Conservation (phyloP, 176 grass and related monocot genomes). For the Dactylis glomerata region DNA sequence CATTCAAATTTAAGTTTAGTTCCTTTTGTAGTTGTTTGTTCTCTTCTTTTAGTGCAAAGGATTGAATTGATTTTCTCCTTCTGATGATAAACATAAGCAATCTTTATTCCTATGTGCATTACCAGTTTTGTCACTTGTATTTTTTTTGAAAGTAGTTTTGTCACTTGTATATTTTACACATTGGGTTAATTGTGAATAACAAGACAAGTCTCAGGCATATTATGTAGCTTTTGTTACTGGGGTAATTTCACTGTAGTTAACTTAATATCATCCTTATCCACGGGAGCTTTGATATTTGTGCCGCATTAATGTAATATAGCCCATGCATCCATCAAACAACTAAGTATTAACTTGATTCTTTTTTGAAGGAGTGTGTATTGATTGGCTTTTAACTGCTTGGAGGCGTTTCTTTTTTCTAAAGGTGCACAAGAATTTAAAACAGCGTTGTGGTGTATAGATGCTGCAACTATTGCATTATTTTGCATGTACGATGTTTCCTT, state of each 20-base stretch:
- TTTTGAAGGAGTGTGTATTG: not conserved
- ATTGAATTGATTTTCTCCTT: not conserved
- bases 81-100: not conserved
- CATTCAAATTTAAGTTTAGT: constrained; percentile 28
- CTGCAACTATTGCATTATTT: not conserved
- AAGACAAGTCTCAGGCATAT: not conserved
- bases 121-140: too few species aligned
- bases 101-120: not conserved
- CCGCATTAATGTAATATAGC: not conserved
- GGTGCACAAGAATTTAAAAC: not conserved
- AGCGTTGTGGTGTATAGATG: not conserved
- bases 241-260: not conserved
- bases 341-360: not conserved
- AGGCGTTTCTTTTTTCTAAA: not conserved
- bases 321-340: not conserved
- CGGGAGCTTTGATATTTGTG: not conserved
- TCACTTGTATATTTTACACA: not conserved
- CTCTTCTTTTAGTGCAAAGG: not conserved
- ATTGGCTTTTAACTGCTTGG: not conserved
- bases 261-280: not conserved
- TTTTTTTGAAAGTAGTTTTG: too few species aligned
- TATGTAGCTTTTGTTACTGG: not conserved
- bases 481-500: not conserved
- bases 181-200: not conserved
- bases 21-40: not conserved